Percentiles rank a stretch among this genome's conserved stretches.
Conservation (phyloP, 805 yeast species). For the Kuraishia ogatae region DNA sequence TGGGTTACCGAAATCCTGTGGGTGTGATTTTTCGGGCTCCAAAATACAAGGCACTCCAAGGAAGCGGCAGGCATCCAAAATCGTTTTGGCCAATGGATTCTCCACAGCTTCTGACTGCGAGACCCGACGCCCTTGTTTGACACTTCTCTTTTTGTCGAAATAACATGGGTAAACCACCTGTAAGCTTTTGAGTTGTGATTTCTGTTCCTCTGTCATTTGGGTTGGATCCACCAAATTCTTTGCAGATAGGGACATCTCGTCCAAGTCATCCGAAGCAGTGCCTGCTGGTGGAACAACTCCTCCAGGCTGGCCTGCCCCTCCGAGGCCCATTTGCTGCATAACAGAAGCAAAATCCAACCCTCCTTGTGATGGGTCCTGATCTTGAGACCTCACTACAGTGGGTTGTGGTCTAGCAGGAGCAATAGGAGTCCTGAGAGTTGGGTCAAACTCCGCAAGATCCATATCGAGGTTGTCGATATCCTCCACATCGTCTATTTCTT, state of each 20-base stretch:
- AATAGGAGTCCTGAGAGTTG: conserved; percentile 53
- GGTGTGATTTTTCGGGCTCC: conserved; percentile 83
- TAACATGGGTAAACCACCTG: conserved; percentile 86
- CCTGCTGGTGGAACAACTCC: conserved; percentile 8
- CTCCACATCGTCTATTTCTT: conserved; percentile 69
- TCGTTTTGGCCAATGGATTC: conserved; percentile 80
- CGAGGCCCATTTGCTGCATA: conserved; percentile 14
- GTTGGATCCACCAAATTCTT: neutral
- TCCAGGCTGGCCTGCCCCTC: conserved; percentile 2
- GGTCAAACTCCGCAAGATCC: conserved; percentile 90
- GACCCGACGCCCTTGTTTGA: conserved; percentile 79
- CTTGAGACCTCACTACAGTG: conserved; percentile 53
- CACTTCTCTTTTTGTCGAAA: conserved; percentile 72
- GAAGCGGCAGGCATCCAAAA: conserved; percentile 57
- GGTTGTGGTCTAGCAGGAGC: conserved; percentile 61
- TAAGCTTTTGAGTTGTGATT: conserved; percentile 57
- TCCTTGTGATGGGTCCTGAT: conserved; percentile 19
- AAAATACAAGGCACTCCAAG: conserved; percentile 30
- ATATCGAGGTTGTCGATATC: conserved; percentile 88
- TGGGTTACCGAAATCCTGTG: conserved; percentile 95
- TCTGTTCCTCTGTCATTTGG: conserved; percentile 42
- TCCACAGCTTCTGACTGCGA: conserved; percentile 58
- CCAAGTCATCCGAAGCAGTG: conserved; percentile 7
- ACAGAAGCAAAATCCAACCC: conserved; percentile 9
- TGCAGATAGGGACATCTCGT: neutral